Evolutionary conservation across 1,284 basidiomycete species (phyloP).

Genomic region (Ustanciosporium gigantosporum): DNA sequence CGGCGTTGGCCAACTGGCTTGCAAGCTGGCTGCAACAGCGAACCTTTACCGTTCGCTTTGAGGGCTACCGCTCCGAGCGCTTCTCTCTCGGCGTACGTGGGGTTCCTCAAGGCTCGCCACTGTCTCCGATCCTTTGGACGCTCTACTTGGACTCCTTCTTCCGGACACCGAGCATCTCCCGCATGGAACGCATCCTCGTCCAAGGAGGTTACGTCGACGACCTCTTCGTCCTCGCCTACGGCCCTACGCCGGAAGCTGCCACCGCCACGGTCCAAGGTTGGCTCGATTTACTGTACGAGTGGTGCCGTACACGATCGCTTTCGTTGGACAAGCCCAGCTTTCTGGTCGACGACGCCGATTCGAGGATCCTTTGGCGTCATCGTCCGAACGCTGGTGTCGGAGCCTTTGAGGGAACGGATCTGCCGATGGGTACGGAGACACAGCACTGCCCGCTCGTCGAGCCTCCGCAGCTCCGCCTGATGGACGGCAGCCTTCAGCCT

Average conservation of each 20-base stretch:
- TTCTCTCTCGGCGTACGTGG: not conserved
- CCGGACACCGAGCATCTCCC: not conserved
- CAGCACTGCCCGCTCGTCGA: too few species aligned
- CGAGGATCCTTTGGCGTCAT: not conserved
- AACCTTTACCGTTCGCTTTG: not conserved
- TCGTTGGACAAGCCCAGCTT: not conserved
- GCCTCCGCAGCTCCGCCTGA: not conserved
- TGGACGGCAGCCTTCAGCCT: not conserved
- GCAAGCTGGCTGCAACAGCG: not conserved
- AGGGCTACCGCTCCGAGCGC: not conserved
- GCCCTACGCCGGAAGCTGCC: not conserved
- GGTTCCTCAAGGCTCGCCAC: not conserved
- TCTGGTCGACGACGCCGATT: not conserved
- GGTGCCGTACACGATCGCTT: not conserved
- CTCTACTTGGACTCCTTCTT: slow-evolving; percentile 1
- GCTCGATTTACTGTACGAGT: not conserved
- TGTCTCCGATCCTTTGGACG: not conserved
- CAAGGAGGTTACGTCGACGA: slow-evolving; percentile 1
- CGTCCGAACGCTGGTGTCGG: too few species aligned
- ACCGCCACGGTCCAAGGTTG: not conserved
- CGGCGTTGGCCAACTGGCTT: not conserved
- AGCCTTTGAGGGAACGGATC: too few species aligned
- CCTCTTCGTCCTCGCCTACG: not conserved
- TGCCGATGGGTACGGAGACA: not conserved
- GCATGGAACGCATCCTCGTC: not conserved